Evolutionary conservation across 164 flowering plant genomes (phyloP).

Genomic region (Vitis vinifera): DNA sequence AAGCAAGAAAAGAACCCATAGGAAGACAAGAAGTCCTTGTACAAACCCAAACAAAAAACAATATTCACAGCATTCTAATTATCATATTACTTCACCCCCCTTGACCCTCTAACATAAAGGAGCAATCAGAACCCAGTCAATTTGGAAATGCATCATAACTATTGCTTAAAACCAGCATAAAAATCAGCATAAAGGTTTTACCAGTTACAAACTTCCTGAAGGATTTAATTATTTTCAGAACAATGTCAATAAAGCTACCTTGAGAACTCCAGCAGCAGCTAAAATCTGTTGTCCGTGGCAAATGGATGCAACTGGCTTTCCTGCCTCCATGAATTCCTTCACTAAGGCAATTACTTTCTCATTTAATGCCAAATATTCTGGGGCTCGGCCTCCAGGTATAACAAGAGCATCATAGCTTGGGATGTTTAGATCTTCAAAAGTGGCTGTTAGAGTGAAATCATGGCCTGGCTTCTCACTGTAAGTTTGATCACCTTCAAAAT

Average conservation of each 20-base stretch:
- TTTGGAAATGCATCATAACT: too few relatives aligned
- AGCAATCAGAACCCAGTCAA: too few relatives aligned
- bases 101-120: too few relatives aligned
- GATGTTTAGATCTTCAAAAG: conserved; percentile 53
- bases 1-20: too few relatives aligned
- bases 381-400: conserved; percentile 97
- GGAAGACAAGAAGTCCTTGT: too few relatives aligned
- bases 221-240: not conserved
- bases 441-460: conserved; percentile 65
- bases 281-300: conserved; percentile 97
- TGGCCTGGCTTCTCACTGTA: conserved; percentile 97
- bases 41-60: too few relatives aligned
- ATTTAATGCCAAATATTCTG: conserved; percentile 87
- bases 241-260: conserved; percentile 46
- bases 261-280: conserved; percentile 90
- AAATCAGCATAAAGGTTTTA: not conserved
- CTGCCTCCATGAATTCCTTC: conserved; percentile 68
- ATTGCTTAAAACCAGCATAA: too few relatives aligned
- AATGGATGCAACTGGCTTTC: conserved; percentile 94
- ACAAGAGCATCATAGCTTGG: conserved; percentile 90
- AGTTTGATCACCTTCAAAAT: conserved; percentile 98
- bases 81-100: too few relatives aligned
- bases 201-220: too few relatives aligned
- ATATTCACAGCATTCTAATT: too few relatives aligned
- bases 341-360: conserved; percentile 66